Evolutionary conservation across 2,329 filamentous ascomycete genomes (phyloP), one percentile per base, ranked within the genome.

Genomic region (Massarina eburnea): DNA sequence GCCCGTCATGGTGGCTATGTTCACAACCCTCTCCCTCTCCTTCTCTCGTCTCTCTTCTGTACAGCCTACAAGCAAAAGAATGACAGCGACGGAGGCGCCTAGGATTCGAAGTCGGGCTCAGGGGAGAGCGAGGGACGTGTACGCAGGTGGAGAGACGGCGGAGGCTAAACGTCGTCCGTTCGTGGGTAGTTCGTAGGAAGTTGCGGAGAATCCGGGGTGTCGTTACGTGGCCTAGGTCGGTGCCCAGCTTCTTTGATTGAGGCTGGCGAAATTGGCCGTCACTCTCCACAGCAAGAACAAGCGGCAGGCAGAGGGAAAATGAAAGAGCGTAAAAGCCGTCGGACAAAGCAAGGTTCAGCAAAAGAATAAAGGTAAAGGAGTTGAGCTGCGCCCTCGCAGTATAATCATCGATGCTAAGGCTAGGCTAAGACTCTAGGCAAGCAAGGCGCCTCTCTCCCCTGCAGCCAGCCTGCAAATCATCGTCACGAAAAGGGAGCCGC

Each of bases 1-100:
- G 42, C 12, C 21, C n/a, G n/a, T n/a, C 32, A 34, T 34, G 35
- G 17, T 20, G 24, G 51, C 43, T 49, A 59, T 58, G 14, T 46
- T 49, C 42, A 39, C 52, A n/a, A 10, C 27, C 27, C n/a, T 8
- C 27, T 8, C 27, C 27, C 27, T 30, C 27, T 30, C 27, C n/a
- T 14, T 8, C 27, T 4, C 27, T 26, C 24, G 7, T 26, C 24
- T 26, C 24, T 26, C 10, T 10, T 26, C 24, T 10, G 10, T 10
- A 26, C 24, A 7, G 19, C 12, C n/a, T n/a, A n/a, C n/a, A 12
- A 26, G 26, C 24, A 29, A 40, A 40, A 40, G 38, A 40, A 40
- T 40, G 38, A 18, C 24, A 18, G 8, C 3, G 24, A n/a, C 10
- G 4, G n/a, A n/a, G 34, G 34, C 6, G 14, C 26, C 14, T 30